Evolutionary conservation across 2,329 filamentous ascomycete genomes (phyloP), one percentile per base, ranked within the genome.

Genomic region (Calonectria pteridis): DNA sequence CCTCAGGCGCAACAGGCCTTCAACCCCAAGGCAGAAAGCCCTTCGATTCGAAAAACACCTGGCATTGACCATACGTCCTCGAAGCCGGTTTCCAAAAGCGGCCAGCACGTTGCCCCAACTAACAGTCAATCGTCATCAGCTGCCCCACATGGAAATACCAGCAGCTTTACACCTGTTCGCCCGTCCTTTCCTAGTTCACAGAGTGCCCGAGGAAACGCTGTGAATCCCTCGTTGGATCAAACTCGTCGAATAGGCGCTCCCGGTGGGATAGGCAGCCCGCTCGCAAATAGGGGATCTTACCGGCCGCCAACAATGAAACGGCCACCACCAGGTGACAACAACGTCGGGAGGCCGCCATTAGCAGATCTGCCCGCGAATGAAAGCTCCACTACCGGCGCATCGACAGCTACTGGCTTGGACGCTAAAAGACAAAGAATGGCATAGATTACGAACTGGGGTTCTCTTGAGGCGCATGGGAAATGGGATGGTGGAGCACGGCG

Each of bases 31-130:
- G 89, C 92, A 7, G 93, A 96, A 79, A 95, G 93, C 74, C 95
- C 96, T 0, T 97, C 95, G 0, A 95, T 98, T 81, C 91, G 95
- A 74, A 96, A 96, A 82, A 98, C 96, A 0, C 94, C 94, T 0
- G 96, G 96, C 3, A 90, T 98, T 49, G 95, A 98, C 80, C 95
- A 97, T 81, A 92, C 86, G 28, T 93, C 91, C 66, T 96, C 94
- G 6, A 93, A 93, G 67, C 95, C 95, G 0, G 86, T 98, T 2
- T 89, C 89, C 5, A 90, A 89, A 75, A 88, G 87, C 58, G 85
- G 88, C 0, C 87, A 90, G 75, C 90, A 92, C 72, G 85, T 91
- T 0, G 82, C 88, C 1, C 87, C 88, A 1, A 59, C 80, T n/a
- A 80, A 71, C 75, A 82, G 78, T 74, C 83, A 84, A 67, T 67